Base-by-base conservation (phyloP, 1,284 basidiomycete genomes). In the Heterobasidion occidentale region DNA sequence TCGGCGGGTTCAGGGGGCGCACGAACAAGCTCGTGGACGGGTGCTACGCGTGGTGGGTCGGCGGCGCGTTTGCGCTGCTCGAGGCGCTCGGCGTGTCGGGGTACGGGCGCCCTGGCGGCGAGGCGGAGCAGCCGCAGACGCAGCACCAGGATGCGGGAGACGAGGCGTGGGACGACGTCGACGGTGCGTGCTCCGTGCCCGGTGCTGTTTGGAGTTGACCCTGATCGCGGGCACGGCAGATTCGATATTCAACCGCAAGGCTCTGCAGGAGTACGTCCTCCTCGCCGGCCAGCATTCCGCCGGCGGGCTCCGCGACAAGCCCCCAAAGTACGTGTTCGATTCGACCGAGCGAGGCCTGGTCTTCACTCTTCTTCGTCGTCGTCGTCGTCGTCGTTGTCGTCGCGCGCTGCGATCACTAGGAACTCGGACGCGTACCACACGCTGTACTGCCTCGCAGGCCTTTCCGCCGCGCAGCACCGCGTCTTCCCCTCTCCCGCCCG, bases 11-110 rank as follows among this genome's bases (percentile, higher is more conserved):
- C 73, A 82, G 83, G 50, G 97, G 97, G 0, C 78, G 97, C 47
- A 93, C 92, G 58, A 99, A 99, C 71, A 99, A 99, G 72, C 81
- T 99, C 12, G 96, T 99, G 0, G 97, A 99, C 66, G 97, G 96
- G 2, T 99, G 97, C 72, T 99, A 99, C 70, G 88, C 91, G 36
- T 99, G 97, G 97, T 99, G 94, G 90, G 92, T 95, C 34, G 96
- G 92, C 2, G 95, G 95, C 0, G 81, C 89, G n/a, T 91, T 97
- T 67, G 79, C 83, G 0, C 73, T 98, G 9, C 72, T 97, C 0
- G 88, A 90, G 55, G 84, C 89, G 11, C 70, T 89, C 1, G 81
- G 83, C 8, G 69, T 79, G 2, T 73, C 71, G 53, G 64, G 71
- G 49, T 36, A 54, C 52, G 59, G 63, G 27, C 61, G 66, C 52